Evolutionary conservation across 2,329 filamentous ascomycete genomes (phyloP).

Genomic region (Phialophora chinensis): DNA sequence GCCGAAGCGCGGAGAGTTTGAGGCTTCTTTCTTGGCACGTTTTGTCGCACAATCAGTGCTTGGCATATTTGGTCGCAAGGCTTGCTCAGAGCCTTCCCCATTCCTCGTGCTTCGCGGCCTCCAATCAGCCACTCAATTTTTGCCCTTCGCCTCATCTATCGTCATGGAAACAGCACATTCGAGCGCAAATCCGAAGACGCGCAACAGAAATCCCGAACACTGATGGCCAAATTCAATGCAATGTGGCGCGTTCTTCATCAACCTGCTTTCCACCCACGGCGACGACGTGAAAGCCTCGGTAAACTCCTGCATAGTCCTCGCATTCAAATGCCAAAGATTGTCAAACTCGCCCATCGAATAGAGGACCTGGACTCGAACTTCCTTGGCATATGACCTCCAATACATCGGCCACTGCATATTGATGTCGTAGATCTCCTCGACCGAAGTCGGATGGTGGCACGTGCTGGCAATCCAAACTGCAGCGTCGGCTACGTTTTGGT

Average conservation of each 20-base stretch:
- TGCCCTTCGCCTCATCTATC: slow-evolving; percentile 1
- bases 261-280: slow-evolving; percentile 10
- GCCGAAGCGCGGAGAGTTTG: neutral
- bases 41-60: neutral
- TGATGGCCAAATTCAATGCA: slow-evolving; percentile 14
- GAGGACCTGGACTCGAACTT: slow-evolving; percentile 12
- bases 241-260: slow-evolving; percentile 20
- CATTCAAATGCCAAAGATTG: slow-evolving; percentile 10
- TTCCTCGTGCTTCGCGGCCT: neutral
- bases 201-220: slow-evolving; percentile 10
- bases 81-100: neutral
- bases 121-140: neutral
- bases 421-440: slow-evolving; percentile 20
- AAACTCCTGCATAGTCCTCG: slow-evolving; percentile 10
- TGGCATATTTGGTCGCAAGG: neutral
- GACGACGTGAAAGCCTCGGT: slow-evolving; percentile 6
- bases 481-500: too few species aligned
- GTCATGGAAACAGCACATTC: slow-evolving; percentile 16
- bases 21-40: neutral
- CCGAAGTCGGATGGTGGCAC: too few species aligned
- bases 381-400: slow-evolving; percentile 8
- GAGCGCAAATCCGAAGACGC: slow-evolving; percentile 18
- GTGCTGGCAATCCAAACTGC: too few species aligned
- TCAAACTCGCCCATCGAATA: slow-evolving; percentile 21
- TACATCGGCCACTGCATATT: slow-evolving; percentile 19